Base-by-base conservation (phyloP, 331 rosid genomes). In the Malus hybrid region DNA sequence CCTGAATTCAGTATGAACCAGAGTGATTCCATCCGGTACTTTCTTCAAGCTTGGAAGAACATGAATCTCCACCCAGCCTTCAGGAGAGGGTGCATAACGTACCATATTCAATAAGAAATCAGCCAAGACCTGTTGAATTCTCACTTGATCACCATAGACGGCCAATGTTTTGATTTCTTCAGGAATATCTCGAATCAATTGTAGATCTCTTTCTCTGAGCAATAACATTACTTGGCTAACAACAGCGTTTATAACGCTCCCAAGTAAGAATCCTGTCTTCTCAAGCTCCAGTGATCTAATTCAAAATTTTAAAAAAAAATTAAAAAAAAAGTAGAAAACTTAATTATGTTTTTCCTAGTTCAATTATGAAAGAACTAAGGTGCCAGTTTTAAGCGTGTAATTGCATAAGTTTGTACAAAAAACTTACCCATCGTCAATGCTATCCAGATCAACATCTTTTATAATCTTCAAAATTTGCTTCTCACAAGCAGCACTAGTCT, bases 31-130 rank as follows among this genome's bases (percentile, higher is more conserved):
- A 20, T 89, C 96, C 10, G 92, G 76, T 79, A 83, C 78, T 75
- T 82, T 90, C 81, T 87, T 90, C 76, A 92, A 76, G 85, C 84
- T 86, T 74, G 99, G 99, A 79, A 64, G 74, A 65, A 92, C 88
- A 36, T 79, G 97, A 85, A 92, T 88, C 86, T 92, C 99, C 72
- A 95, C 97, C 99, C 99, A 95, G 39, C 99, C 97, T 79, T 89
- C 97, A 0, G 94, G 89, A 80, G 97, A 87, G 36, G 97, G 96
- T 18, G 99, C 97, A 50, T 88, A 87, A 56, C 89, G 97, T 78
- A 88, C 98, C 91, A 92, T 86, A 81, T 92, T 95, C 87, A 89
- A 76, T 70, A 95, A 84, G 89, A 92, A 95, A 86, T 95, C 96
- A 59, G 97, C 91, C 86, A 95, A 79, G 70, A 92, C 91, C 81